These are phyloP conservation scores for Boletus tomentosulus DNA, from an alignment of 768 basidiomycete genomes.

Conservation along the genomic window DNA sequence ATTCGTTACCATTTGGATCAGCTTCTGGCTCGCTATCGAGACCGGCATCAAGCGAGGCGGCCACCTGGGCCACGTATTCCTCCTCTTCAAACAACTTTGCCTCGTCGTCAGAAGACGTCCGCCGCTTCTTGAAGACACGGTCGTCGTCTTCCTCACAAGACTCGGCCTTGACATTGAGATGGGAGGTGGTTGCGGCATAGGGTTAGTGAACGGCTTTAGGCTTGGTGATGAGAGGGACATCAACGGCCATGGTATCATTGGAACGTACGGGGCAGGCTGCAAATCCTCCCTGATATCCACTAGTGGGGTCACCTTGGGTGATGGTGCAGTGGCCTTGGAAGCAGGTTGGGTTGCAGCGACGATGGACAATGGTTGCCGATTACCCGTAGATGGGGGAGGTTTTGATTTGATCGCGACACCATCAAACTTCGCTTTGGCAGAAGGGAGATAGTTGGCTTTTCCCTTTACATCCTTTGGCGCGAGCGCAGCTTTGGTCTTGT, in stretches of 20 bases:
- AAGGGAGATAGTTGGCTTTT: conserved; percentile 30
- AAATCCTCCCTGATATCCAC: conserved; percentile 25
- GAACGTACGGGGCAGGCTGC: too few species aligned
- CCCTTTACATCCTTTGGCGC: conserved; percentile 42
- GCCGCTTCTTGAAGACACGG: conserved; percentile 68
- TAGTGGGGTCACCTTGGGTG: conserved; percentile 20
- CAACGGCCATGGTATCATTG: too few species aligned
- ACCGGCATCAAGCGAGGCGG: conserved; percentile 1
- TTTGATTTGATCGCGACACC: conserved; percentile 60
- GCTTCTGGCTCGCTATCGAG: conserved; percentile 54
- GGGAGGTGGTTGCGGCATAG: conserved; percentile 24
- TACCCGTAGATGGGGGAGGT: conserved; percentile 17
- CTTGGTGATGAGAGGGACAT: not conserved
- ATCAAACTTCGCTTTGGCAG: conserved; percentile 44
- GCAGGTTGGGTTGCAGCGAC: conserved; percentile 36
- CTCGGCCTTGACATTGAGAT: conserved; percentile 33
- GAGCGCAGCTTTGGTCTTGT: conserved; percentile 30
- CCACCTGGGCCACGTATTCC: too few species aligned
- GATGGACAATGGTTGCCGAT: conserved; percentile 53
- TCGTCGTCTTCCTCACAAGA: conserved; percentile 50
- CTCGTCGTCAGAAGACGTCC: conserved; percentile 52
- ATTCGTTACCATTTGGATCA: conserved; percentile 60
- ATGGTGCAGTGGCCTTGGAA: conserved; percentile 25
- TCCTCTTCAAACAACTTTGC: too few species aligned
- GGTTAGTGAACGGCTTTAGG: conserved; percentile 27